These are phyloP conservation scores for Trypanosoma caninum DNA, from an alignment of 208 protist genomes.

Conservation along the genomic window DNA sequence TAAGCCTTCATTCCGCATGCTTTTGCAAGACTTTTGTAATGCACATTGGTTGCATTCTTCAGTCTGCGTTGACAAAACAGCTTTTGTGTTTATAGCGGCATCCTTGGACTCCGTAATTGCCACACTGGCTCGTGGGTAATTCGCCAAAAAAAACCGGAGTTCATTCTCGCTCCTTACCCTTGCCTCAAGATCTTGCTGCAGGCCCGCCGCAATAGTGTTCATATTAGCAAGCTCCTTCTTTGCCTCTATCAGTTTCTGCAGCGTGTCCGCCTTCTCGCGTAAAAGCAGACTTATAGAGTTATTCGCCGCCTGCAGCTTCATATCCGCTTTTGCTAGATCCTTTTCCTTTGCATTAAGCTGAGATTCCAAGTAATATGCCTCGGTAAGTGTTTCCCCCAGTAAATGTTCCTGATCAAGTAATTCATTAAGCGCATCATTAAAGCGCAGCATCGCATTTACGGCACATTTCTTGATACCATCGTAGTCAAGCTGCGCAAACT, in stretches of 20 bases:
- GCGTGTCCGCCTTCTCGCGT: constrained; percentile 39
- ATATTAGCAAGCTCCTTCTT: constrained; percentile 52
- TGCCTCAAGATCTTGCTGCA: constrained; percentile 20
- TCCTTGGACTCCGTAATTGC: neutral
- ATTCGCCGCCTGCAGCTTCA: constrained; percentile 33
- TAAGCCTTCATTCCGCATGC: no score
- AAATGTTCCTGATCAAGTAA: constrained; percentile 28
- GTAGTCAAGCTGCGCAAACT: constrained; percentile 5
- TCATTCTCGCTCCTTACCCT: constrained; percentile 5
- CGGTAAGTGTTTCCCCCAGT: constrained; percentile 23
- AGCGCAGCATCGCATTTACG: neutral
- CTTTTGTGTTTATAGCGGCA: neutral
- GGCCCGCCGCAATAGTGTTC: constrained; percentile 15
- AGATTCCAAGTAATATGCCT: constrained; percentile 30
- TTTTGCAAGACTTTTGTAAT: no score
- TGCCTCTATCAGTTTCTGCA: constrained; percentile 43
- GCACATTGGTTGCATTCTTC: no score
- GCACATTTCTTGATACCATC: constrained; percentile 2
- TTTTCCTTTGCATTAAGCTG: constrained; percentile 31
- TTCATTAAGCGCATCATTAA: constrained; percentile 19
- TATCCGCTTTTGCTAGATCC: constrained; percentile 29
- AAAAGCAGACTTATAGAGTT: constrained; percentile 37
- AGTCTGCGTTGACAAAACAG: neutral
- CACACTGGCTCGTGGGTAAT: constrained; percentile 14
- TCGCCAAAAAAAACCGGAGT: neutral